Conservation (phyloP, 345 rosid genomes). For the Salix suchowensis region DNA sequence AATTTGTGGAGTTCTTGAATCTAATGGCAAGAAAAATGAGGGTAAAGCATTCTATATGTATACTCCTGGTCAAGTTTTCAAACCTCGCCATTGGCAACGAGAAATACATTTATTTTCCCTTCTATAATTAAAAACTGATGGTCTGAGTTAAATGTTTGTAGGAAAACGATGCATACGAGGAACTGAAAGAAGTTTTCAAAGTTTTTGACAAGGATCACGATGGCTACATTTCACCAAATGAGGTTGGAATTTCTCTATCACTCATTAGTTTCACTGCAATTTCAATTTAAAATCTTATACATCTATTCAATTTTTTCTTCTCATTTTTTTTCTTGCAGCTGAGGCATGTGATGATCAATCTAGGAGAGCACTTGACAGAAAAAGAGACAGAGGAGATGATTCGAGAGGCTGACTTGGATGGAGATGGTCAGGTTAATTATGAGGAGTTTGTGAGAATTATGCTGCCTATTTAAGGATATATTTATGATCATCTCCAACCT, state of each 20-base stretch:
- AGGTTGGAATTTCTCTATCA: not conserved
- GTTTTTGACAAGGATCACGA: slow-evolving; percentile 23
- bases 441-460: slow-evolving; percentile 72
- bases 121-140: not conserved
- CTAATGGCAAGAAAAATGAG: slow-evolving; percentile 67
- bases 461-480: slow-evolving; percentile 23
- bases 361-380: slow-evolving; percentile 51
- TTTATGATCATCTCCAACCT: not conserved
- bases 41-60: slow-evolving; percentile 25
- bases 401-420: slow-evolving; percentile 52
- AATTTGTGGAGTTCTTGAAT: slow-evolving; percentile 62
- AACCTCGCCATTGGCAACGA: not conserved
- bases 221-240: slow-evolving; percentile 20
- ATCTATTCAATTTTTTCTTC: not conserved
- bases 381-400: slow-evolving; percentile 56
- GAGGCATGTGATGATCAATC: slow-evolving; percentile 48
- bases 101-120: not conserved
- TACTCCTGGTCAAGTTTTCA: not conserved
- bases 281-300: no score
- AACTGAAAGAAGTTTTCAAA: slow-evolving; percentile 18
- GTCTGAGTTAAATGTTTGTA: not conserved
- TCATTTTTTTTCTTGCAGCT: slow-evolving; percentile 22
- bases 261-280: no score
- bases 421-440: slow-evolving; percentile 56
- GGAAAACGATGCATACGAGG: slow-evolving; percentile 20